Conservation (phyloP, 768 basidiomycete species). For the Daedalea quercina region DNA sequence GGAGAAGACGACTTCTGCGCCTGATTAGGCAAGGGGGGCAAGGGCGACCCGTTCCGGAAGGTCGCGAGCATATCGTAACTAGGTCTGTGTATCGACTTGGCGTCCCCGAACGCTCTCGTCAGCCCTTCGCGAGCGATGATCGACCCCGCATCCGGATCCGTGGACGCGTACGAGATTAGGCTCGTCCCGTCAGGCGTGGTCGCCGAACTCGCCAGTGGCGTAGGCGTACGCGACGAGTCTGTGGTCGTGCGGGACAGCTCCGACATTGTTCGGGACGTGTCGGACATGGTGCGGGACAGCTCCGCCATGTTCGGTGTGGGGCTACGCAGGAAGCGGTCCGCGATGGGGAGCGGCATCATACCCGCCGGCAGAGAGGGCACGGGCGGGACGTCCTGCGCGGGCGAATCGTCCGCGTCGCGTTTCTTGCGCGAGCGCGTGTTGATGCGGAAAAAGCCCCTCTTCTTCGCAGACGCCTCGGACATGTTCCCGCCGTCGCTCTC, state of each 20-base stretch:
- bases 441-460: slow-evolving; percentile 22
- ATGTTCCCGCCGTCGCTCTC: slow-evolving; percentile 26
- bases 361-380: slow-evolving; percentile 13
- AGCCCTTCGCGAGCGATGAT: slow-evolving; percentile 12
- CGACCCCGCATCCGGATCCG: slow-evolving; percentile 3
- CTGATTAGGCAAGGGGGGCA: slow-evolving; percentile 3
- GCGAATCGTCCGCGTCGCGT: slow-evolving; percentile 10
- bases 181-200: slow-evolving; percentile 7
- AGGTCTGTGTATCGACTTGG: slow-evolving; percentile 19
- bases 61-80: slow-evolving; percentile 21
- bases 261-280: background rate
- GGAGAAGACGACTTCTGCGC: background rate
- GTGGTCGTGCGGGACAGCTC: background rate
- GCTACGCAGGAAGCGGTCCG: slow-evolving; percentile 11
- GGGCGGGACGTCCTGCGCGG: slow-evolving; percentile 7
- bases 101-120: slow-evolving; percentile 19
- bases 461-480: slow-evolving; percentile 25
- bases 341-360: slow-evolving; percentile 9
- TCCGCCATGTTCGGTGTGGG: slow-evolving; percentile 3
- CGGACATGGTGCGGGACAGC: background rate
- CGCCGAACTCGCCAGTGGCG: slow-evolving; percentile 7
- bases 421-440: slow-evolving; percentile 14
- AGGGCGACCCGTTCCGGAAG: slow-evolving; percentile 14
- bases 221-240: slow-evolving; percentile 6
- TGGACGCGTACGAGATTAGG: slow-evolving; percentile 5